phyloP scores from a whole-genome alignment of 1,139 yeast genomes.

The Pichia sp. region DNA sequence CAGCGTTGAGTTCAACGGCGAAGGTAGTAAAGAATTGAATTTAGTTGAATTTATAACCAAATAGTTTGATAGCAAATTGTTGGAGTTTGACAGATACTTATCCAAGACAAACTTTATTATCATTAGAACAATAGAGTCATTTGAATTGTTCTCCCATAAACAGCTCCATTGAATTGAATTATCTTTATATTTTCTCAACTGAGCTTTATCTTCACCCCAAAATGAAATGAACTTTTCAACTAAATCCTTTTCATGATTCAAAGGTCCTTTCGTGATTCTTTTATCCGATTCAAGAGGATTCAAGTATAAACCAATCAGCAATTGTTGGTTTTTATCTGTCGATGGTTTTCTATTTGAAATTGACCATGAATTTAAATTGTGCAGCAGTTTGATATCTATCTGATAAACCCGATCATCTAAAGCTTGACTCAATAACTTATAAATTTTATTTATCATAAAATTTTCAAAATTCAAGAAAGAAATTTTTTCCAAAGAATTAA shows the following conservation, averaged over 20 bases:
- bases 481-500: slow-evolving; percentile 68
- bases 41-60: slow-evolving; percentile 34
- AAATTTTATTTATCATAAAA: slow-evolving; percentile 52
- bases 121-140: slow-evolving; percentile 57
- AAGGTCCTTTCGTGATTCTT: slow-evolving; percentile 80
- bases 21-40: slow-evolving; percentile 47
- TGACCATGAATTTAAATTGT: slow-evolving; percentile 25
- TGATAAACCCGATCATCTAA: slow-evolving; percentile 56
- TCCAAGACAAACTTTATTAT: slow-evolving; percentile 58
- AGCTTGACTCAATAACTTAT: slow-evolving; percentile 52
- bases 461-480: slow-evolving; percentile 65
- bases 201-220: slow-evolving; percentile 79
- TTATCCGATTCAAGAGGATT: slow-evolving; percentile 72
- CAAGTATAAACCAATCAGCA: slow-evolving; percentile 58
- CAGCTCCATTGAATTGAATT: slow-evolving; percentile 87
- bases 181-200: slow-evolving; percentile 83
- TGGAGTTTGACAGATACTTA: slow-evolving; percentile 40
- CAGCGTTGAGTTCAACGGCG: slow-evolving; percentile 47
- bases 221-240: slow-evolving; percentile 66
- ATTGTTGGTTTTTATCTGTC: slow-evolving; percentile 21
- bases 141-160: slow-evolving; percentile 53
- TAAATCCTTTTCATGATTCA: slow-evolving; percentile 40
- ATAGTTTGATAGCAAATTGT: slow-evolving; percentile 32
- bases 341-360: slow-evolving; percentile 52
- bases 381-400: slow-evolving; percentile 31